Evolutionary conservation across 139 green algal genomes (phyloP).

Genomic region (Chlorella sp.): DNA sequence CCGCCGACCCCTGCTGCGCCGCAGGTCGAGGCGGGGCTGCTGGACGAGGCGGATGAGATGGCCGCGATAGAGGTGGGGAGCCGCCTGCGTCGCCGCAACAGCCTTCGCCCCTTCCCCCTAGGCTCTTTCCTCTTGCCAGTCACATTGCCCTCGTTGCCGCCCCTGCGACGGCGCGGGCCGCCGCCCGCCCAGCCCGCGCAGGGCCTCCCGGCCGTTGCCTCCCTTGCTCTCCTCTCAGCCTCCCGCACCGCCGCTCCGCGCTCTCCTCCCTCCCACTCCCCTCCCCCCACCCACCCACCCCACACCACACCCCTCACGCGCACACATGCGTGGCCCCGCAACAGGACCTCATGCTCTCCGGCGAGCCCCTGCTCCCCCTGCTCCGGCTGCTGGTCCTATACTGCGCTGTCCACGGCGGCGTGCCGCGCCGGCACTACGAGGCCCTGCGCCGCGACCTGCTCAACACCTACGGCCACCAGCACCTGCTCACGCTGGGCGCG

Average conservation of each 20-base stretch:
- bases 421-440: slow-evolving; percentile 80
- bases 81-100: too few relatives aligned
- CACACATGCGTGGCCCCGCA: background rate
- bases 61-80: slow-evolving; percentile 27
- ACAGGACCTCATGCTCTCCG: slow-evolving; percentile 74
- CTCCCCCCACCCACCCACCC: too few relatives aligned
- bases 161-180: too few relatives aligned
- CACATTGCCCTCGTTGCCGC: too few relatives aligned
- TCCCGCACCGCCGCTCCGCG: too few relatives aligned
- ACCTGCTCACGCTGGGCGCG: slow-evolving; percentile 74
- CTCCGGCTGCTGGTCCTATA: slow-evolving; percentile 87
- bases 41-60: slow-evolving; percentile 40
- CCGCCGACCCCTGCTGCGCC: too few relatives aligned
- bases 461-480: slow-evolving; percentile 86
- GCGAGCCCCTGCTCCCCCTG: slow-evolving; percentile 61
- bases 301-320: too few relatives aligned
- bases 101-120: too few relatives aligned
- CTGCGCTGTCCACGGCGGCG: slow-evolving; percentile 58
- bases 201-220: too few relatives aligned
- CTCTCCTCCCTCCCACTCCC: too few relatives aligned
- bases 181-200: too few relatives aligned
- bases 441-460: slow-evolving; percentile 73
- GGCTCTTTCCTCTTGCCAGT: too few relatives aligned
- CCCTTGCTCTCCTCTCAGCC: background rate
- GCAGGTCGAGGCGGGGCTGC: slow-evolving; percentile 39